A percentile compares a stretch with the other conserved stretches of the same genome.
Evolutionary conservation across 306 rosid species (phyloP).

Genomic region (Notholithocarpus densiflorus): DNA sequence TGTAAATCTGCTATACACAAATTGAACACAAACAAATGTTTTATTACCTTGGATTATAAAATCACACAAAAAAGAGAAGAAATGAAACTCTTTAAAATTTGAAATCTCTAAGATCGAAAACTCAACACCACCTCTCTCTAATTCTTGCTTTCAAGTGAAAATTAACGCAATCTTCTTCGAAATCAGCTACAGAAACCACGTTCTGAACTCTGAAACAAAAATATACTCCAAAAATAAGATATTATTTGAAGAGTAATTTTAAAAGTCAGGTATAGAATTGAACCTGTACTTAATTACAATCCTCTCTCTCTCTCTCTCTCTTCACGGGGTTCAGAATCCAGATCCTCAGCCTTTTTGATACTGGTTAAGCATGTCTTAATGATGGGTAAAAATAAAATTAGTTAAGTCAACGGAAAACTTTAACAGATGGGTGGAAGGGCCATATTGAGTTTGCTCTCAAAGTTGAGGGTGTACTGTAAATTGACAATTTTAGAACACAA

Average conservation of each 20-base stretch:
- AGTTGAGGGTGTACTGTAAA: no score
- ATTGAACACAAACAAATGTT: constrained; percentile 4
- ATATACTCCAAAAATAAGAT: constrained; percentile 1
- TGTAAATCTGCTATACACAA: constrained; percentile 17
- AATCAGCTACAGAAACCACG: constrained; percentile 8
- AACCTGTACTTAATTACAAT: constrained; percentile 21
- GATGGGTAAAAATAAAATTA: no score
- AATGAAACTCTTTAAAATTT: constrained; percentile 1
- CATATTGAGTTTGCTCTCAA: no score
- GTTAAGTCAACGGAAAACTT: no score
- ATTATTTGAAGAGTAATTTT: background rate
- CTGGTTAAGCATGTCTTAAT: no score
- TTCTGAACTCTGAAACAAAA: background rate
- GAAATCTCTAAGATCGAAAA: constrained; percentile 20
- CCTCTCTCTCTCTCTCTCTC: constrained; percentile 31
- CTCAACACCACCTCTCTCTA: constrained; percentile 5
- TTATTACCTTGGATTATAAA: constrained; percentile 8
- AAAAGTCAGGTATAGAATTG: constrained; percentile 3
- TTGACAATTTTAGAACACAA: no score
- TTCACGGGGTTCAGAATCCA: constrained; percentile 14
- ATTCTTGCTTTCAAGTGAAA: constrained; percentile 19
- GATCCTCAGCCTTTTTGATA: constrained; percentile 47
- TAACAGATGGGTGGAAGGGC: no score
- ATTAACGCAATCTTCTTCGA: constrained; percentile 13
- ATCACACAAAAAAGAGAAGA: constrained; percentile 14